These are phyloP conservation scores for Fagus crenata DNA, from an alignment of 306 rosid genomes.

Conservation along the genomic window DNA sequence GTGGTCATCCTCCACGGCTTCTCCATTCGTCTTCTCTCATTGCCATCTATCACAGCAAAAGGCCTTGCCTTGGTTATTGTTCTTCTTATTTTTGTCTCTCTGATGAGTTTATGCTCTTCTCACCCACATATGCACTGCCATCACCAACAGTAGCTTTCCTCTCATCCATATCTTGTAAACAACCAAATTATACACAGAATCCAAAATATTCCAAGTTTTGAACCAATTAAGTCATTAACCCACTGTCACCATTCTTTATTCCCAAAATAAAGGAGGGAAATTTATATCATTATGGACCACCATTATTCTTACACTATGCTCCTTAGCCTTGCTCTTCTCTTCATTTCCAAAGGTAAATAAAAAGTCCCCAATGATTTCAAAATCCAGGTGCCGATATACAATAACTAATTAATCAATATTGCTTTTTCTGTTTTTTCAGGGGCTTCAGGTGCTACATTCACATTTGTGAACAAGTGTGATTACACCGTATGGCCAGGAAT, in stretches of 20 bases:
- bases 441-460: constrained; percentile 72
- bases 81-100: not conserved
- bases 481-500: constrained; percentile 94
- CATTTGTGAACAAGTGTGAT: constrained; percentile 71
- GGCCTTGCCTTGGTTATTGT: constrained; percentile 1
- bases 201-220: too few relatives aligned
- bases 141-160: not conserved
- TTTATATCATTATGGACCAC: constrained; percentile 30
- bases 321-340: constrained; percentile 29
- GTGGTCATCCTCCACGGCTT: constrained; percentile 8
- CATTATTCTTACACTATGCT: constrained; percentile 21
- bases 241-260: too few relatives aligned
- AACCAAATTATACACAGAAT: too few relatives aligned
- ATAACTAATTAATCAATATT: not conserved
- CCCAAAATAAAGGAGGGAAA: not conserved
- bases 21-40: constrained; percentile 21
- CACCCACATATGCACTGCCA: not conserved
- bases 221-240: too few relatives aligned
- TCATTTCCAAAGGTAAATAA: constrained; percentile 46
- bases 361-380: not conserved
- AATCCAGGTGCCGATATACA: not conserved
- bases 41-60: constrained; percentile 9
- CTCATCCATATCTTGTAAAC: too few relatives aligned
- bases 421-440: constrained; percentile 38
- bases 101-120: not conserved